phyloP scores from a whole-genome alignment of 2,329 filamentous ascomycete genomes.

The Alternaria angustiovoidea region DNA sequence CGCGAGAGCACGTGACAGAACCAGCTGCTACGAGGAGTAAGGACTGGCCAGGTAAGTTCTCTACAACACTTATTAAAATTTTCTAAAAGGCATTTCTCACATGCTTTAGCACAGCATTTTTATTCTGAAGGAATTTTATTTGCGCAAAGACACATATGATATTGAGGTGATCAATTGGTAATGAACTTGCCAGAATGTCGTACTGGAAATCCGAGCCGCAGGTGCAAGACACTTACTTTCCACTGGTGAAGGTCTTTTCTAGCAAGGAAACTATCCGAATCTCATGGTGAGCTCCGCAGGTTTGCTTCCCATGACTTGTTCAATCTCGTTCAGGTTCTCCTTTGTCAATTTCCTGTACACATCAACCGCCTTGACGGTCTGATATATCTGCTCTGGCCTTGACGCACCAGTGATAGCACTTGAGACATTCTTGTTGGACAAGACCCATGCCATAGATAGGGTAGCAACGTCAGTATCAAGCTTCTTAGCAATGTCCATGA shows the following conservation, averaged over 20 bases:
- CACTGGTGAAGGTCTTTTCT: no score
- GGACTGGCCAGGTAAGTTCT: background rate
- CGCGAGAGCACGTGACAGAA: conserved; percentile 10
- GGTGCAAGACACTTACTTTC: background rate
- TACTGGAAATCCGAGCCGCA: background rate
- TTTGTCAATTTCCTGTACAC: conserved; percentile 54
- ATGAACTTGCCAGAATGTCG: background rate
- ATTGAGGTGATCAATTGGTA: background rate
- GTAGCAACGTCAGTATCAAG: conserved; percentile 65
- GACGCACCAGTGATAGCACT: conserved; percentile 42
- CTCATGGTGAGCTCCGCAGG: conserved; percentile 34
- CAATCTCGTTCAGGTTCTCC: conserved; percentile 56
- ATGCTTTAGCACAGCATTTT: background rate
- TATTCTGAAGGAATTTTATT: background rate
- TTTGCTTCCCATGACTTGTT: conserved; percentile 45
- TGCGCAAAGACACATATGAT: background rate
- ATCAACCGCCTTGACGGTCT: conserved; percentile 55
- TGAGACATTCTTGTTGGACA: conserved; percentile 43
- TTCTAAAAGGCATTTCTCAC: background rate
- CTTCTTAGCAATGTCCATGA: conserved; percentile 65
- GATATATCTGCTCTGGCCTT: conserved; percentile 42
- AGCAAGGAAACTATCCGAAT: conserved; percentile 27
- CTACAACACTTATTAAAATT: no score
- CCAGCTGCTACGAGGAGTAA: background rate
- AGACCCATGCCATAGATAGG: conserved; percentile 48